Percentiles rank a stretch among this genome's conserved stretches.
Evolutionary conservation across 1,139 yeast species (phyloP).

Genomic region (Keqinozyma sinolaborantium): DNA sequence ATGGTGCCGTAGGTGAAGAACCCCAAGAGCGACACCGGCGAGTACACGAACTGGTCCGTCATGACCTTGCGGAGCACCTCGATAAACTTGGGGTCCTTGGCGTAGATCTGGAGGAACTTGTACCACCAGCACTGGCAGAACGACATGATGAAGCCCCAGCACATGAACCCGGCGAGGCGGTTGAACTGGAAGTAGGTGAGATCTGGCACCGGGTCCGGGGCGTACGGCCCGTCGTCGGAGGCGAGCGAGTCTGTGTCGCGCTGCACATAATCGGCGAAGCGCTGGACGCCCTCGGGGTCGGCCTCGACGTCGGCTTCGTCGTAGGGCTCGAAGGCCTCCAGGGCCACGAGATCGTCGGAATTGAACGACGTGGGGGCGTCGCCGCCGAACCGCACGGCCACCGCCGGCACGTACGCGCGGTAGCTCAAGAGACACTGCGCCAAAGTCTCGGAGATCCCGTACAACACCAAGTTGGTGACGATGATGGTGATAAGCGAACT

Average conservation of each 20-base stretch:
- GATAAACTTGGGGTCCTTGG: conserved; percentile 76
- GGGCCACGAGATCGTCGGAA: conserved; percentile 7
- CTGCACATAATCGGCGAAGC: conserved; percentile 37
- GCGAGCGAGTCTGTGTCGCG: conserved; percentile 17
- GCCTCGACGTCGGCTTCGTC: conserved; percentile 11
- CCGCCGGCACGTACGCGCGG: conserved; percentile 18
- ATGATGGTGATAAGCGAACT: conserved; percentile 74
- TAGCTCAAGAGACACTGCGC: conserved; percentile 69
- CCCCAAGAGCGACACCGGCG: conserved; percentile 78
- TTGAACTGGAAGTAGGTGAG: conserved; percentile 56
- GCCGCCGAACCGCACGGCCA: conserved; percentile 14
- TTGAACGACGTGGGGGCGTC: conserved; percentile 10
- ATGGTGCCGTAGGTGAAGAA: conserved; percentile 85
- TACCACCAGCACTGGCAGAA: conserved; percentile 91
- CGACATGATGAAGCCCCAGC: conserved; percentile 85
- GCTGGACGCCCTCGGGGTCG: conserved; percentile 28
- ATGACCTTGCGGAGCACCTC: conserved; percentile 83
- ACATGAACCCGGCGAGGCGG: conserved; percentile 75
- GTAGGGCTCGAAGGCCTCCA: conserved; percentile 1
- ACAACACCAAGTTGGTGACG: conserved; percentile 76
- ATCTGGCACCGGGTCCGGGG: conserved; percentile 10
- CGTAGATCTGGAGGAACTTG: conserved; percentile 73
- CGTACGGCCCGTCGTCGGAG: conserved; percentile 5
- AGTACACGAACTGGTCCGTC: conserved; percentile 85
- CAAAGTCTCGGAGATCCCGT: conserved; percentile 84